Evolutionary conservation across 371 early-diverging fungal species (phyloP).

Genomic region (Enterocytospora artemiae): DNA sequence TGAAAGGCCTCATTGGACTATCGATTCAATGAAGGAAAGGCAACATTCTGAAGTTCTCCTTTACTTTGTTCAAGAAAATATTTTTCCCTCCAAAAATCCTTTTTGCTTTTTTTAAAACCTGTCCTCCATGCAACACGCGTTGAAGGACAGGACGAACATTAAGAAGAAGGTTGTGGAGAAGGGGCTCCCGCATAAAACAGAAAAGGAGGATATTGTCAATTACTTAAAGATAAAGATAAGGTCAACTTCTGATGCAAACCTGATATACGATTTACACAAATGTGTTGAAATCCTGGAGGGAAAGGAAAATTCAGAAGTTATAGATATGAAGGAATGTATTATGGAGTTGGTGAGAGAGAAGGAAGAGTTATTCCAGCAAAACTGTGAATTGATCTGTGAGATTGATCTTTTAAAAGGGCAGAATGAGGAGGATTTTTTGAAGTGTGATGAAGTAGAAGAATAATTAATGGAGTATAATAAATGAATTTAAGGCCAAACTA

Average conservation of each 20-base stretch:
- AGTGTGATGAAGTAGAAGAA: too few species aligned
- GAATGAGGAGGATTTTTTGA: neutral
- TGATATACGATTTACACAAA: conserved; percentile 54
- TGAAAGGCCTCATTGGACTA: too few species aligned
- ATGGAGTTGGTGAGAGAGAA: conserved; percentile 47
- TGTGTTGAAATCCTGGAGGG: conserved; percentile 58
- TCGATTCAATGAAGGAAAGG: too few species aligned
- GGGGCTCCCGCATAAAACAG: conserved; percentile 16
- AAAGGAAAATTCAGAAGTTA: conserved; percentile 55
- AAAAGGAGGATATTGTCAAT: conserved; percentile 43
- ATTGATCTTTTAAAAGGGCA: conserved; percentile 37
- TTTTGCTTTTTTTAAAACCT: neutral
- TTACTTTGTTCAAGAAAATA: too few species aligned
- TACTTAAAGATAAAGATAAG: conserved; percentile 27
- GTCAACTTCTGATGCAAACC: conserved; percentile 50
- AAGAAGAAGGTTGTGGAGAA: conserved; percentile 26
- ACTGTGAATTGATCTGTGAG: conserved; percentile 34
- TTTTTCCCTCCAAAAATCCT: neutral
- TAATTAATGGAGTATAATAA: too few species aligned
- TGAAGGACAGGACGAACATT: conserved; percentile 55
- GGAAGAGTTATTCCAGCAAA: conserved; percentile 48
- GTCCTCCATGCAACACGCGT: conserved; percentile 35
- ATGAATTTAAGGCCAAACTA: too few species aligned
- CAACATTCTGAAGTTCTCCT: too few species aligned
- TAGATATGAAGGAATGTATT: conserved; percentile 51